Percentiles rank a stretch among this genome's conserved stretches.
These are phyloP conservation scores for Plectosphaerella cucumerina DNA, from an alignment of 2,329 filamentous ascomycete genomes.

Conservation along the genomic window DNA sequence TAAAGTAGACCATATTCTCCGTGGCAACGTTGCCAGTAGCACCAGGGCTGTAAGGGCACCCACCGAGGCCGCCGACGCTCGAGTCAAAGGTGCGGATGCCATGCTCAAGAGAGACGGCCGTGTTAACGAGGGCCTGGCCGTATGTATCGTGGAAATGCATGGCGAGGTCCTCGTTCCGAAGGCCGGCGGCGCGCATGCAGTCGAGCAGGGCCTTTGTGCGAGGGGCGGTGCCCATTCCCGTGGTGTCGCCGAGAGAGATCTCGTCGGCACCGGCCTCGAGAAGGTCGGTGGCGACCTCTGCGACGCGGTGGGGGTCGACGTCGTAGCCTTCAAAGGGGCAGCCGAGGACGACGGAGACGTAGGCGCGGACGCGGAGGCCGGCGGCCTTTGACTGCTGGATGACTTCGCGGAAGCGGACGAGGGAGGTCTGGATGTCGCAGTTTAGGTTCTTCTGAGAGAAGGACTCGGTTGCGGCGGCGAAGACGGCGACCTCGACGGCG, in stretches of 20 bases:
- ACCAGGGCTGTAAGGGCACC: slow-evolving; percentile 80
- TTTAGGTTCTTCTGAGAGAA: slow-evolving; percentile 83
- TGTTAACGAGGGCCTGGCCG: slow-evolving; percentile 80
- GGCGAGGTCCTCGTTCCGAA: slow-evolving; percentile 67
- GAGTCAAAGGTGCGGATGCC: slow-evolving; percentile 77
- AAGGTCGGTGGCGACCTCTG: slow-evolving; percentile 63
- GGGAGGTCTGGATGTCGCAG: slow-evolving; percentile 70
- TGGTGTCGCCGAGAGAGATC: slow-evolving; percentile 86
- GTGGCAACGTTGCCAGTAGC: slow-evolving; percentile 84
- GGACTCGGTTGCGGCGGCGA: slow-evolving; percentile 75
- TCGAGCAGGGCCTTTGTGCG: slow-evolving; percentile 61
- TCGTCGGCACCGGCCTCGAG: slow-evolving; percentile 87
- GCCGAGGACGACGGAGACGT: slow-evolving; percentile 75
- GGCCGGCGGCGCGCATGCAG: slow-evolving; percentile 61
- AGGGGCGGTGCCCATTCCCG: slow-evolving; percentile 82
- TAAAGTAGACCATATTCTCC: slow-evolving; percentile 77
- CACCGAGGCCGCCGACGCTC: slow-evolving; percentile 75
- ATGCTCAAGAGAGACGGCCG: slow-evolving; percentile 70
- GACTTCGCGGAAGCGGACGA: slow-evolving; percentile 66
- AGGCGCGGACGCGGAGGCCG: slow-evolving; percentile 68
- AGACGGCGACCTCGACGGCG: slow-evolving; percentile 69
- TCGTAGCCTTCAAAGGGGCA: slow-evolving; percentile 72
- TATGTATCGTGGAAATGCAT: slow-evolving; percentile 91
- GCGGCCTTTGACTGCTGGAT: slow-evolving; percentile 62
- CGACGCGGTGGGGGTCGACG: slow-evolving; percentile 59